A percentile compares a stretch with the other conserved stretches of the same genome.
phyloP scores from a whole-genome alignment of 805 yeast genomes.

The Wickerhamiella domercqiae region DNA sequence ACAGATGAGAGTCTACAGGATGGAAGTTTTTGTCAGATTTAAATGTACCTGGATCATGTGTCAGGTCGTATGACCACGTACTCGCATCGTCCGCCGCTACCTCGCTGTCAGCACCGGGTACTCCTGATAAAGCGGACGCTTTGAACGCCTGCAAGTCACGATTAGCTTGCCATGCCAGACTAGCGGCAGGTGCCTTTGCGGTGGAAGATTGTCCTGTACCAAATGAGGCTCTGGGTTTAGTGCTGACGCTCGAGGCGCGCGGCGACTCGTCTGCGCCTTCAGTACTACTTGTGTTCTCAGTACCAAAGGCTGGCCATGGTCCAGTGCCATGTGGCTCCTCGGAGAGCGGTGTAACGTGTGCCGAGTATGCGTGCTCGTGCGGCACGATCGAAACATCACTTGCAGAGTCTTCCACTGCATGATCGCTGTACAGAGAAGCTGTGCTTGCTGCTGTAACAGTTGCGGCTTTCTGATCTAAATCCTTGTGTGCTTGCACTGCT shows the following conservation, averaged over 20 bases:
- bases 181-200: slow-evolving; percentile 4
- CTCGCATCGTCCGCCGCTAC: slow-evolving; percentile 14
- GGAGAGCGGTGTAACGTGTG: not conserved
- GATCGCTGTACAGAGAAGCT: not conserved
- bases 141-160: slow-evolving; percentile 13
- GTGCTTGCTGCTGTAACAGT: too few relatives aligned
- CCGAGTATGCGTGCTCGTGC: slow-evolving; percentile 3
- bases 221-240: not conserved
- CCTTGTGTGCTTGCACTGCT: too few relatives aligned
- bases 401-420: slow-evolving; percentile 2
- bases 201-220: not conserved
- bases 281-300: not conserved
- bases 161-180: slow-evolving; percentile 16
- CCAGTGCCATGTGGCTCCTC: not conserved
- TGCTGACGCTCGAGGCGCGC: slow-evolving; percentile 3
- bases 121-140: slow-evolving; percentile 1
- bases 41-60: slow-evolving; percentile 18
- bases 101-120: slow-evolving; percentile 8
- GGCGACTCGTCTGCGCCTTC: slow-evolving; percentile 7
- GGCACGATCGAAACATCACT: slow-evolving; percentile 13
- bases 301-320: not conserved
- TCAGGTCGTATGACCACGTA: slow-evolving; percentile 23
- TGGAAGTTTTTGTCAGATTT: slow-evolving; percentile 17
- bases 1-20: slow-evolving; percentile 20
- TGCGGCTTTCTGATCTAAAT: too few relatives aligned